Base-by-base conservation (phyloP, 176 grass and related monocot species). In the Carex kokanica region DNA sequence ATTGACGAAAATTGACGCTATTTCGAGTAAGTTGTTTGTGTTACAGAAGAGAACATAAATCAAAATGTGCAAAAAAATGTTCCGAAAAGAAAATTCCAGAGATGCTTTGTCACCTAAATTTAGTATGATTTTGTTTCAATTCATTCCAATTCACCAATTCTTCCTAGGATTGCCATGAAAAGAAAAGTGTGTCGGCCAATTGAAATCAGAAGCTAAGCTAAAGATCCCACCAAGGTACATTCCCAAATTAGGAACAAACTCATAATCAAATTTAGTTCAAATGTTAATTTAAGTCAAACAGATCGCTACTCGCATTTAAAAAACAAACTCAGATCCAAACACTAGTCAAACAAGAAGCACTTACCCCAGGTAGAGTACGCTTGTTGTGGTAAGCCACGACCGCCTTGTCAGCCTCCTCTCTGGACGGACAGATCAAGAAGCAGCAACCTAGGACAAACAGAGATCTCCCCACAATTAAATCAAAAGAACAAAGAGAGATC, bases 361-460 rank as follows among this genome's bases (percentile, higher is more conserved):
- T 83, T 93, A 99, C 97, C 79, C 97, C 97, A 64, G 91, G 80
- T 38, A 99, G 72, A 12, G 93, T 96, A 13, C 61, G 80, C 87
- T 99, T 99, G 88, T 99, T 99, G 86, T 99, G 97, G 77, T 83
- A 96, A 54, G 93, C 88, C 64, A 60, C 59, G 79, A 99, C 97
- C n/a, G 97, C 93, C 91, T 99, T 99, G 83, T 99, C 97, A 54
- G 93, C 97, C 86, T 99, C 97, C 81, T 93, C 84, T 80, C 91
- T 87, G 60, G 93, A 93, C 51, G 88, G 93, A 81, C 97, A 99
- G 83, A 99, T 92, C 93, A 99, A 45, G 81, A 99, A 99, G 68
- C 97, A 82, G 25, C 80, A 82, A 63, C 80, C 80, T 82, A 17
- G 31, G 66, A 82, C 73, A 82, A 68, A 64, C 61, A 82, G 80